These are phyloP conservation scores for Penicillium carneum DNA, from an alignment of 2,329 filamentous ascomycete genomes.

Conservation along the genomic window DNA sequence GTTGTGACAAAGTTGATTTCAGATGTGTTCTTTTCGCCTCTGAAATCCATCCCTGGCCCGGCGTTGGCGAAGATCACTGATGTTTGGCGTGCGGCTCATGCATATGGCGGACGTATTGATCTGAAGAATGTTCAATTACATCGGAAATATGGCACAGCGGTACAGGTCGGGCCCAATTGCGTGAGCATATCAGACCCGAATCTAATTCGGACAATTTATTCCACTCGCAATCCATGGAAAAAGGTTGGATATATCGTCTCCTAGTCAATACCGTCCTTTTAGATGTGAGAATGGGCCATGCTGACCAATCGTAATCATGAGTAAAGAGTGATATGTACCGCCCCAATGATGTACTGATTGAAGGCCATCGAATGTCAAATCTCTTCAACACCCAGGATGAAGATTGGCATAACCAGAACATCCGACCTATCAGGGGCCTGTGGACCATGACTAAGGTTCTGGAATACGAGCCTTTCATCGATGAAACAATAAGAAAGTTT, in stretches of 20 bases:
- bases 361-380: conserved; percentile 38
- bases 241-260: conserved; percentile 18
- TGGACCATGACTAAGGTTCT: conserved; percentile 40
- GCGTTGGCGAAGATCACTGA: conserved; percentile 27
- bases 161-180: conserved; percentile 52
- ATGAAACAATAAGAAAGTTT: conserved; percentile 37
- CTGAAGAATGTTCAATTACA: conserved; percentile 42
- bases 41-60: conserved; percentile 28
- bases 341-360: conserved; percentile 38
- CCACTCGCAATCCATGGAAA: conserved; percentile 34
- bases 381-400: conserved; percentile 40
- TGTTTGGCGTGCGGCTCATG: conserved; percentile 27
- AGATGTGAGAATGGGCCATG: background rate
- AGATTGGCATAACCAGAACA: conserved; percentile 38
- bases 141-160: conserved; percentile 50
- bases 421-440: conserved; percentile 34
- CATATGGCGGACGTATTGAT: conserved; percentile 26
- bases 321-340: conserved; percentile 41
- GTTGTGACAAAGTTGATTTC: conserved; percentile 22
- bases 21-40: conserved; percentile 21
- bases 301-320: conserved; percentile 9
- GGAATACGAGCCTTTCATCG: conserved; percentile 39
- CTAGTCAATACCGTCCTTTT: background rate
- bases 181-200: conserved; percentile 51
- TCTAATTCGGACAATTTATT: conserved; percentile 49